phyloP scores from a whole-genome alignment of 306 rosid genomes.

The Arachis hypogaea region DNA sequence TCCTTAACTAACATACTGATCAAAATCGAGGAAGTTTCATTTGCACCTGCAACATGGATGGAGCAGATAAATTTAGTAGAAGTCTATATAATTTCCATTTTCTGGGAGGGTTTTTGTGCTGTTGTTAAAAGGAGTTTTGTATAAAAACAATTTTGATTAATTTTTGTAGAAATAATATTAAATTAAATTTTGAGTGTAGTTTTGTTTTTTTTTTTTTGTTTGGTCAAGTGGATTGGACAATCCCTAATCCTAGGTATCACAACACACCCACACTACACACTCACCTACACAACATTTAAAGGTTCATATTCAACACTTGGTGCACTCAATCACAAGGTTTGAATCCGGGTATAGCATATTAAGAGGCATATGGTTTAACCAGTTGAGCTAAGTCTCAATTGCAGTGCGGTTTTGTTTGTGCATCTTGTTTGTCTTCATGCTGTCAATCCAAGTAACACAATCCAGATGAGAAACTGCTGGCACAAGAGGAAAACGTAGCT shows the following conservation, averaged over 20 bases:
- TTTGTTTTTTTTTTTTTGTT: conserved; percentile 33
- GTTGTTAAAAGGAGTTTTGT: conserved; percentile 2
- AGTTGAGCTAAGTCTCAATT: too few species aligned
- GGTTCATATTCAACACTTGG: too few species aligned
- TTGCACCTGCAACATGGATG: conserved; percentile 2
- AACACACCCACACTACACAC: too few species aligned
- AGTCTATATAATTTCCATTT: conserved; percentile 22
- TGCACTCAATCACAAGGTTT: too few species aligned
- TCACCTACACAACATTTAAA: too few species aligned
- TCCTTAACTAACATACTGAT: conserved; percentile 17
- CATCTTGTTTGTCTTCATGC: conserved; percentile 42
- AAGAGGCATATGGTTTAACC: background rate
- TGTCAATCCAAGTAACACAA: conserved; percentile 49
- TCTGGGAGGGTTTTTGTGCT: conserved; percentile 25
- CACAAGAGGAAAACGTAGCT: background rate
- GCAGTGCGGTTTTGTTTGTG: conserved; percentile 24
- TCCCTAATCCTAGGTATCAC: too few species aligned
- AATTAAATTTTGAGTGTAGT: conserved; percentile 45
- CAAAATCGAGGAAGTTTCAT: conserved; percentile 15
- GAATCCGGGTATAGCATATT: too few species aligned
- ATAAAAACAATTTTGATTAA: conserved; percentile 31
- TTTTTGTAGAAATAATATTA: conserved; percentile 46
- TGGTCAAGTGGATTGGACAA: background rate
- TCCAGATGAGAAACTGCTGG: conserved; percentile 35
- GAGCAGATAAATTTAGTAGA: conserved; percentile 28